Conservation (phyloP, 1,139 yeast genomes). For the Kluyveromyces sp. region DNA sequence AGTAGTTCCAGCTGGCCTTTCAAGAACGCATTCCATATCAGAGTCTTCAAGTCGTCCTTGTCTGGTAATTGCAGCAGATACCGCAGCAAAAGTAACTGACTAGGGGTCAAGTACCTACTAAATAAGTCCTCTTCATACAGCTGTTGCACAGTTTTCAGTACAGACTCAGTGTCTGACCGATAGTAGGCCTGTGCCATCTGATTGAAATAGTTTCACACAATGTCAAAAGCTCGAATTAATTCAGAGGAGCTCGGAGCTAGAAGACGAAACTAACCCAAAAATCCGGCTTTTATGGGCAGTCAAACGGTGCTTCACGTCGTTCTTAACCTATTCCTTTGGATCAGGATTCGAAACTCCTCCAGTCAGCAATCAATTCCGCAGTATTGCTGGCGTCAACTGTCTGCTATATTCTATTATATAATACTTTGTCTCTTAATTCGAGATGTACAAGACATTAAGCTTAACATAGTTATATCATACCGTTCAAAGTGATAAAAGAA, state of each 20-base stretch:
- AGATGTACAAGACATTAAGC: not conserved
- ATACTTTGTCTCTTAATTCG: not conserved
- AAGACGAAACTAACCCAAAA: not conserved
- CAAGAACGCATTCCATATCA: slow-evolving; percentile 48
- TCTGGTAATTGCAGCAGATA: slow-evolving; percentile 35
- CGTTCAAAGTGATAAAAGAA: slow-evolving; percentile 2
- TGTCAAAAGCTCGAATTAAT: too few relatives aligned
- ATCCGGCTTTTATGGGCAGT: not conserved
- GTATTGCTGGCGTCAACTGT: not conserved
- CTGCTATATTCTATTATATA: not conserved
- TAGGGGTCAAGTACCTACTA: slow-evolving; percentile 54
- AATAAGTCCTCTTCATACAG: slow-evolving; percentile 45
- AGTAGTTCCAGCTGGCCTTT: slow-evolving; percentile 38
- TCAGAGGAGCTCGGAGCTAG: too few relatives aligned
- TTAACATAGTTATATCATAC: not conserved
- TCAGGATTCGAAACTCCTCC: not conserved
- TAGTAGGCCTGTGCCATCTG: slow-evolving; percentile 25
- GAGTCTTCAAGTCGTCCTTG: slow-evolving; percentile 23
- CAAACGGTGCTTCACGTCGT: not conserved
- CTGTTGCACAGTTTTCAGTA: slow-evolving; percentile 44
- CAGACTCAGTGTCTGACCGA: slow-evolving; percentile 21
- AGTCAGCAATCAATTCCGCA: not conserved
- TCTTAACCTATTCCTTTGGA: not conserved
- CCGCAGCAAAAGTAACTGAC: slow-evolving; percentile 49
- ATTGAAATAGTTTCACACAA: not conserved